Evolutionary conservation across 2,329 filamentous ascomycete species (phyloP).

Genomic region (Lojkania enalia): DNA sequence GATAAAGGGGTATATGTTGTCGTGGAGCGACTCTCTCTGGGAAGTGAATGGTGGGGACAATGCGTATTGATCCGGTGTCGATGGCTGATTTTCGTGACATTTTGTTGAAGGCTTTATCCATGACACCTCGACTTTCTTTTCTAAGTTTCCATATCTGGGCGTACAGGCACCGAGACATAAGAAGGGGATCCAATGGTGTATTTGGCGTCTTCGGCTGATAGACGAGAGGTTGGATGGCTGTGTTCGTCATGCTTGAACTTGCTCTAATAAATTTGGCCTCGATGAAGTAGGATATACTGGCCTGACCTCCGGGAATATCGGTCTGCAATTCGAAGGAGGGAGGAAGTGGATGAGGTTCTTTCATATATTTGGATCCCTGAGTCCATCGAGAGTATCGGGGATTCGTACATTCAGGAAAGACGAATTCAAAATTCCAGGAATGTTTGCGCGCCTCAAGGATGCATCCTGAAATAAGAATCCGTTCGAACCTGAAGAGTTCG

Average conservation of each 20-base stretch:
- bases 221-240: slow-evolving; percentile 27
- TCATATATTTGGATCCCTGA: slow-evolving; percentile 33
- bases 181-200: slow-evolving; percentile 20
- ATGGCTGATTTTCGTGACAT: slow-evolving; percentile 21
- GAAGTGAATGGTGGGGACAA: slow-evolving; percentile 36
- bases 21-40: slow-evolving; percentile 35
- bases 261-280: slow-evolving; percentile 28
- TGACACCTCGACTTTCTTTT: slow-evolving; percentile 18
- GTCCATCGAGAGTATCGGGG: slow-evolving; percentile 30
- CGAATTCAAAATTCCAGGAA: slow-evolving; percentile 41
- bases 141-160: slow-evolving; percentile 33
- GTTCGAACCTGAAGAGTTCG: slow-evolving; percentile 34
- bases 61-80: slow-evolving; percentile 20
- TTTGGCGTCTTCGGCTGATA: slow-evolving; percentile 29
- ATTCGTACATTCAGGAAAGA: slow-evolving; percentile 37
- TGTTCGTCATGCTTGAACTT: slow-evolving; percentile 18
- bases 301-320: slow-evolving; percentile 29
- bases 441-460: slow-evolving; percentile 32
- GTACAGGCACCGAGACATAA: slow-evolving; percentile 30
- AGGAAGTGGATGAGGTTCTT: slow-evolving; percentile 37
- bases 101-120: slow-evolving; percentile 27
- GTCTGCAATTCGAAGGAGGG: slow-evolving; percentile 37
- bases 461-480: slow-evolving; percentile 22
- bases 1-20: slow-evolving; percentile 35
- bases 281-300: slow-evolving; percentile 36